Conservation (phyloP, 148 eudicot species). For the Diospyros kaki region DNA sequence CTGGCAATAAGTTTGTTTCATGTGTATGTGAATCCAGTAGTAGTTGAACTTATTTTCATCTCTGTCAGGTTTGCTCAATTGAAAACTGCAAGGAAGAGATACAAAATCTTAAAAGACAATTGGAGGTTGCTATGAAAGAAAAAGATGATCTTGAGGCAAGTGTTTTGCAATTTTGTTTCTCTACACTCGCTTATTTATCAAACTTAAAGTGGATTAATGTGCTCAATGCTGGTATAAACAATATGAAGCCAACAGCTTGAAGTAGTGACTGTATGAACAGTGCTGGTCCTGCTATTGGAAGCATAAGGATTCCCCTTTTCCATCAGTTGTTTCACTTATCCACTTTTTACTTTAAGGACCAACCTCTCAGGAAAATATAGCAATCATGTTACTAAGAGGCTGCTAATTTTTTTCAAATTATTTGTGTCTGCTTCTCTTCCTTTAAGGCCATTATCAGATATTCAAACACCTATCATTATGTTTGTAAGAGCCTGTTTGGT, state of each 20-base stretch:
- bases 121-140: constrained; percentile 56
- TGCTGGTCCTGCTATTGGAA: not conserved
- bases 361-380: not conserved
- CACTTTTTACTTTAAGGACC: not conserved
- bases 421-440: too few species aligned
- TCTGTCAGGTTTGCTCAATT: constrained; percentile 45
- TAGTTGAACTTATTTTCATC: not conserved
- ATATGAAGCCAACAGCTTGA: not conserved
- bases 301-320: not conserved
- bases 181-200: not conserved
- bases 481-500: too few species aligned
- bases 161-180: constrained; percentile 5
- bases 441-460: not conserved
- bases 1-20: not conserved
- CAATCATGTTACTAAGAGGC: not conserved
- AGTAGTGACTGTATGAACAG: not conserved
- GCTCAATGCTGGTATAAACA: not conserved
- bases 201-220: not conserved
- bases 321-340: not conserved
- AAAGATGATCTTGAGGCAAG: constrained; percentile 66
- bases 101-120: constrained; percentile 51
- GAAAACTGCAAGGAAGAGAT: constrained; percentile 50
- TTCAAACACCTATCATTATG: too few species aligned
- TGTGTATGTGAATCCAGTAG: not conserved
- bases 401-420: not conserved